These are phyloP conservation scores for Candida manassasensis DNA, from an alignment of 805 yeast genomes.

Conservation along the genomic window DNA sequence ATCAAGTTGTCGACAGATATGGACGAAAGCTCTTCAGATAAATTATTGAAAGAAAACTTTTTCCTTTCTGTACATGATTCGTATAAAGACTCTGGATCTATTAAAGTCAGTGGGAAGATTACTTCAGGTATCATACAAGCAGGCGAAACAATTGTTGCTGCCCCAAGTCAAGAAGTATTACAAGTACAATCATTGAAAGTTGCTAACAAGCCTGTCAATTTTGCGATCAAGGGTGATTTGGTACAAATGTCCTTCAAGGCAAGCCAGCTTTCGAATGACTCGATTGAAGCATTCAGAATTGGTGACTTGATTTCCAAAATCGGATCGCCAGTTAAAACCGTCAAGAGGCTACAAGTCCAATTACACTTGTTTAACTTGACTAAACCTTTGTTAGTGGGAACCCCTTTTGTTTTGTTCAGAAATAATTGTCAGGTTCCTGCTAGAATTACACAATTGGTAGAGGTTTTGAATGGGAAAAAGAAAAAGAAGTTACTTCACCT, in stretches of 20 bases:
- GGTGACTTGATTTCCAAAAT: conserved; percentile 49
- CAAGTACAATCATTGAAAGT: conserved; percentile 39
- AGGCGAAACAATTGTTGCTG: conserved; percentile 58
- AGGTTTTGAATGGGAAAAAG: conserved; percentile 17
- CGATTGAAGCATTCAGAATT: conserved; percentile 53
- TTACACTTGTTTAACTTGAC: conserved; percentile 39
- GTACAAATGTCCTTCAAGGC: conserved; percentile 45
- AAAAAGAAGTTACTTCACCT: conserved; percentile 53
- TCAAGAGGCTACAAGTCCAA: conserved; percentile 22
- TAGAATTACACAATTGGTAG: conserved; percentile 46
- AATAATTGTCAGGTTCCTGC: conserved; percentile 73
- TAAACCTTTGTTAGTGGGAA: conserved; percentile 74
- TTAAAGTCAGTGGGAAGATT: conserved; percentile 60
- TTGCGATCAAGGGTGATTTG: conserved; percentile 57
- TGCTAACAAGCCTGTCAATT: conserved; percentile 40
- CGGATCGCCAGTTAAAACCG: conserved; percentile 20
- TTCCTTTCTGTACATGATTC: conserved; percentile 63
- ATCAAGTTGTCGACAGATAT: conserved; percentile 14
- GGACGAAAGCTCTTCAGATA: conserved; percentile 9
- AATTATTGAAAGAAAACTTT: conserved; percentile 40
- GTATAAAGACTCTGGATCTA: conserved; percentile 42
- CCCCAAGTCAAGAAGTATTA: conserved; percentile 46
- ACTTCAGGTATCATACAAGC: conserved; percentile 64
- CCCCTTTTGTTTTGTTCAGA: conserved; percentile 72
- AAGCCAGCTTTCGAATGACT: conserved; percentile 43